Evolutionary conservation across 2,329 filamentous ascomycete genomes (phyloP), one percentile per base, ranked within the genome.

Genomic region (Macrophomina tecta): DNA sequence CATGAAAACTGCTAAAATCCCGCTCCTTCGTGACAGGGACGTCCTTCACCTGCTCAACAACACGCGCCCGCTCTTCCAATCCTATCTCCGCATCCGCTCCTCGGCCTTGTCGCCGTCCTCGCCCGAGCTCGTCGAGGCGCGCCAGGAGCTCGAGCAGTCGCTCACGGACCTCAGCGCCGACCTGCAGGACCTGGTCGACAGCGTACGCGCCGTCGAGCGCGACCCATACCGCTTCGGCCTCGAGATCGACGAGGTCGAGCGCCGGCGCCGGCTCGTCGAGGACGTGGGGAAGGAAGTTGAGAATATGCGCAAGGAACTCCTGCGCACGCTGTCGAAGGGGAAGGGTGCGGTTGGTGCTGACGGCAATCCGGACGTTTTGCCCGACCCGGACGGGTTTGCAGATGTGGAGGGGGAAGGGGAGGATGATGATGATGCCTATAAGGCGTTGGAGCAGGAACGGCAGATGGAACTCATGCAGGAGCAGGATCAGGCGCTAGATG

Each of bases 51-150:
- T 96, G 69, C 89, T 99, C 70, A 86, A 90, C 71, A 88, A 88
- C 14, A 91, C 92, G 64, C 90, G 94, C 9, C 90, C 94, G 63
- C 89, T 97, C 67, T 97, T 97, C 84, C 90, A 91, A 70, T 97
- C 94, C 16, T 99, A 97, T 83, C 87, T 97, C 51, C 94, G 95
- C 76, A 99, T 99, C 81, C 92, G 93, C 75, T 95, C 93, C 53
- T 90, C 97, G 32, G 87, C 90, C 68, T 90, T 89, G 48, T 86
- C 87, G 8, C 82, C 89, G 14, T 84, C 85, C 51, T 94, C 92
- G 18, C 93, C 93, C 12, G 87, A 90, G 77, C 85, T 90, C 18
- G 79, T 83, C 52, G 87, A 90, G 81, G 84, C 88, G 5, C 86
- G 87, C 66, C 77, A 80, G 51, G 95, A 99, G 78, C 92, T 99